phyloP scores from a whole-genome alignment of 148 eudicot genomes.

The Persicaria tinctoria region DNA sequence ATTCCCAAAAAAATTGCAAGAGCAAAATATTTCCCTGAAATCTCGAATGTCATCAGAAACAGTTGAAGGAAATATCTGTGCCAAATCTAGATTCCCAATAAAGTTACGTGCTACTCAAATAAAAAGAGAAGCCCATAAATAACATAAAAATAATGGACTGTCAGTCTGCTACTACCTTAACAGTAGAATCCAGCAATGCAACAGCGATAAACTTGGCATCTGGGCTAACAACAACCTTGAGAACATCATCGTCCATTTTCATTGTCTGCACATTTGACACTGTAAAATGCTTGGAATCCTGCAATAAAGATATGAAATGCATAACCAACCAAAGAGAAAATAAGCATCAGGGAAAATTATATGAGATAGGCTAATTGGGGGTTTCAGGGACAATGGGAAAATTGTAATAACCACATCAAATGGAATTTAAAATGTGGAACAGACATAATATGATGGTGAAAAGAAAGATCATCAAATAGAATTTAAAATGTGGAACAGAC shows the following conservation, averaged over 20 bases:
- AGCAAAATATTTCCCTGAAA: background rate
- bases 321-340: background rate
- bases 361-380: background rate
- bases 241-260: constrained; percentile 77
- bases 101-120: background rate
- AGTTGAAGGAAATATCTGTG: background rate
- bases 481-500: no score
- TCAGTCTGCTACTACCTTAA: constrained; percentile 43
- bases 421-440: no score
- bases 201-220: constrained; percentile 85
- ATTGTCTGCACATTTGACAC: constrained; percentile 55
- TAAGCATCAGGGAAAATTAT: background rate
- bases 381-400: no score
- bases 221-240: constrained; percentile 77
- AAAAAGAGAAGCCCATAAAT: background rate
- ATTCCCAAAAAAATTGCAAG: background rate
- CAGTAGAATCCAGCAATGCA: constrained; percentile 78
- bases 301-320: constrained; percentile 17
- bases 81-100: background rate
- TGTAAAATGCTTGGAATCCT: constrained; percentile 55
- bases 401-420: no score
- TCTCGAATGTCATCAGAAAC: background rate
- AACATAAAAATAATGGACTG: background rate
- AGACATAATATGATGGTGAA: no score
- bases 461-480: no score